A percentile compares a stretch with the other conserved stretches of the same genome.
These are phyloP conservation scores for Trichoderma sp. DNA, from an alignment of 2,329 filamentous ascomycete species.

Conservation along the genomic window DNA sequence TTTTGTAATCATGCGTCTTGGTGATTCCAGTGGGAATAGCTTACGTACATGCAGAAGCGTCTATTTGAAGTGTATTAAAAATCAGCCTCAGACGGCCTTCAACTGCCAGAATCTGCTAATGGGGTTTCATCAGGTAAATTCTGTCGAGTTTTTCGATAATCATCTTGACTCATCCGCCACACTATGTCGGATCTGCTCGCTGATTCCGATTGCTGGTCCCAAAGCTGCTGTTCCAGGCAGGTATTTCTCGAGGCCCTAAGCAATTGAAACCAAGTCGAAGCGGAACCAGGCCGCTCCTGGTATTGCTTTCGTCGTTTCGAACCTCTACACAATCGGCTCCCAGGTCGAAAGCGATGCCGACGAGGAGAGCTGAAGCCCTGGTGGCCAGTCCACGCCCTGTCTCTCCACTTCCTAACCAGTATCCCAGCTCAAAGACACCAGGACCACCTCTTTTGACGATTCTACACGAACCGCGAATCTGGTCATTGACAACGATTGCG, in stretches of 20 bases:
- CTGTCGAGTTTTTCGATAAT: background rate
- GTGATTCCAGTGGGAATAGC: background rate
- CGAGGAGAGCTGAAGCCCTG: slow-evolving; percentile 22
- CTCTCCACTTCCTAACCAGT: slow-evolving; percentile 25
- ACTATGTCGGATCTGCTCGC: slow-evolving; percentile 6
- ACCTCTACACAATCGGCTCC: slow-evolving; percentile 25
- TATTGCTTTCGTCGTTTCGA: slow-evolving; percentile 23
- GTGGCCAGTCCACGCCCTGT: slow-evolving; percentile 27
- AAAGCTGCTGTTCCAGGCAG: background rate
- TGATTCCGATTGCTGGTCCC: background rate
- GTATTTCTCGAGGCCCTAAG: background rate
- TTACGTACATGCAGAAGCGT: background rate
- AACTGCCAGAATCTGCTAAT: background rate
- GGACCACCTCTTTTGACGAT: slow-evolving; percentile 13
- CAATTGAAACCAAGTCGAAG: background rate
- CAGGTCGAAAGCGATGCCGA: slow-evolving; percentile 22
- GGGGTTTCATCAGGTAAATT: background rate
- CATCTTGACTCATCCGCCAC: slow-evolving; percentile 1
- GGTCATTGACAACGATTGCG: slow-evolving; percentile 20
- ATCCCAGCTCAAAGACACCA: slow-evolving; percentile 24
- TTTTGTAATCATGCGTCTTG: background rate
- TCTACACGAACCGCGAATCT: slow-evolving; percentile 22
- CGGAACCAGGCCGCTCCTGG: slow-evolving; percentile 9
- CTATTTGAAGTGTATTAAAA: background rate
- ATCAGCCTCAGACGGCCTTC: background rate